Conservation (phyloP, 2,329 filamentous ascomycete species). For the Westerdykella aurantiaca region DNA sequence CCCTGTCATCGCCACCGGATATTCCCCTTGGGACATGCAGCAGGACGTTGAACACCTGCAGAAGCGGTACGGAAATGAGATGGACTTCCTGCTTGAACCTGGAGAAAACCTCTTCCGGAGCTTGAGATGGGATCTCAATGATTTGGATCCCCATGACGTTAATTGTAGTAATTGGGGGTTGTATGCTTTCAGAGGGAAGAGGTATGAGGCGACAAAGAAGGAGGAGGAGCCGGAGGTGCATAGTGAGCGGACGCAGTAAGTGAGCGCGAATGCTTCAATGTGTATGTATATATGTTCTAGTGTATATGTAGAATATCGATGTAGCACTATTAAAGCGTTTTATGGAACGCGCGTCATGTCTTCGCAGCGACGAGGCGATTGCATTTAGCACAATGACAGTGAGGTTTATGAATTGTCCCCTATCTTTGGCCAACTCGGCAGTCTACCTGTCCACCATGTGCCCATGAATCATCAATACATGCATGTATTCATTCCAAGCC, state of each 20-base stretch:
- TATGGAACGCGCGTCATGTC: too few relatives aligned
- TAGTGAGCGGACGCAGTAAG: constrained; percentile 28
- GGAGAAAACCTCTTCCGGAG: constrained; percentile 94
- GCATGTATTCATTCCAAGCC: too few relatives aligned
- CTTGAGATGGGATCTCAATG: constrained; percentile 93
- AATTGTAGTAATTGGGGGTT: constrained; percentile 96
- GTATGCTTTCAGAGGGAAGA: constrained; percentile 96
- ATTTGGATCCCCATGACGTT: constrained; percentile 87
- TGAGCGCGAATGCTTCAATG: too few relatives aligned
- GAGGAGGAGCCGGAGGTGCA: constrained; percentile 36
- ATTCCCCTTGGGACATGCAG: constrained; percentile 92
- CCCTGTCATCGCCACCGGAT: constrained; percentile 89
- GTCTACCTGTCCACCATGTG: too few relatives aligned
- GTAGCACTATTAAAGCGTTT: too few relatives aligned
- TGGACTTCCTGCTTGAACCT: constrained; percentile 85
- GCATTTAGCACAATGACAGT: too few relatives aligned
- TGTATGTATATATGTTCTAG: too few relatives aligned
- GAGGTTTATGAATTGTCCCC: too few relatives aligned
- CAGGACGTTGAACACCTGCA: constrained; percentile 86
- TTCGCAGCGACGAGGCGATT: too few relatives aligned
- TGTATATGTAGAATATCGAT: too few relatives aligned
- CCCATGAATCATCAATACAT: too few relatives aligned
- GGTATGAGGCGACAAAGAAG: constrained; percentile 66
- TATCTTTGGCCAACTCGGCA: too few relatives aligned
- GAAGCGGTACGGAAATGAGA: constrained; percentile 79